Base-by-base conservation (phyloP, 1,139 yeast species). In the Diutina sp. region DNA sequence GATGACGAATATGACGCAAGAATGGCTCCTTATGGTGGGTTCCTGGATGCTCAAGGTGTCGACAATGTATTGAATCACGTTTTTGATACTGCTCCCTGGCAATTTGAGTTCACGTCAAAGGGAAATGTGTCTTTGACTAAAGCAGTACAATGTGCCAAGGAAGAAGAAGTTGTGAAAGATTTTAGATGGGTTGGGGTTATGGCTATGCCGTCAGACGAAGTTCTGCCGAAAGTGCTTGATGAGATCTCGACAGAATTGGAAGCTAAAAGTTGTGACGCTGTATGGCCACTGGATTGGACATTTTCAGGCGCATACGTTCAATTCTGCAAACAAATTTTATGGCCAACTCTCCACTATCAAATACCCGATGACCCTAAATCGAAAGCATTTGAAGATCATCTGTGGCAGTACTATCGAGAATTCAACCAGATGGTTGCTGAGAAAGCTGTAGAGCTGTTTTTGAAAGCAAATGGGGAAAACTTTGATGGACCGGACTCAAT, bases 281-380 rank as follows among this genome's bases (percentile, higher is more conserved):
- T 90, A 4, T 83, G 82, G 61, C 85, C 91, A 1, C 80, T 81
- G 61, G 98, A 93, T 69, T 70, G 80, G 25, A 83, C 90, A 0
- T 88, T 90, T 64, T 87, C 87, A 63, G 97, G 97, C 25, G 96
- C 90, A 65, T 93, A 93, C 69, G 82, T 82, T 58, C 88, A 90
- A 55, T 93, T 87, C 67, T 91, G 97, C 68, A 93, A 93, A 67
- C 95, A 90, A 65, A 88, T 93, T 53, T 74, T 93, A 61, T 93
- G 99, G 98, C 99, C 99, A 32, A 89, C 97, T 2, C 76, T 95
- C 61, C 99, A 93, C 67, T 95, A 93, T 67, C 97, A 93, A 68
- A 90, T 91, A 52, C 99, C 99, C 0, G 98, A 93, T 68, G 85
- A 90, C 64, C 96, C 97, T 55, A 89, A 87, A 63, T 85, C 96